Evolutionary conservation across 2,329 filamentous ascomycete species (phyloP), one percentile per base, ranked within the genome.

Genomic region (Verticillium nonalfalfae): DNA sequence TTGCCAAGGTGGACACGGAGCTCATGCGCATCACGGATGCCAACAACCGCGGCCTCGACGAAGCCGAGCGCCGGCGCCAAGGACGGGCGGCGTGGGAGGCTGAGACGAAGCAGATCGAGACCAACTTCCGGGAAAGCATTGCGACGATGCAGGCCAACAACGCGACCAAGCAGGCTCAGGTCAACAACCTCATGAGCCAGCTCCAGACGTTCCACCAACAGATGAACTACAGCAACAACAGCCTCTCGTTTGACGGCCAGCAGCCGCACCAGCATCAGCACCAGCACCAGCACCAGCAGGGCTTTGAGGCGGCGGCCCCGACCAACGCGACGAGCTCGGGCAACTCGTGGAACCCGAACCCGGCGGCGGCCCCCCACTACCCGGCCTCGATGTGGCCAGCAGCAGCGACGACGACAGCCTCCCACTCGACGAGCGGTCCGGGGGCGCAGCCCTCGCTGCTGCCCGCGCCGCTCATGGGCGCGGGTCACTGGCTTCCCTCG

Each of bases 1-100:
- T 90, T 67, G 81, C 82, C 70, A 91, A 91, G 76, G 85, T 91
- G 31, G 86, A 89, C 66, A 87, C 85, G 66, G 90, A 93, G 73
- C 82, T 90, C 66, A 85, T 87, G 61, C 86, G 87, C 67, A 87
- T 93, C 67, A 81, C 83, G 31, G 85, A 89, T 67, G 89, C 89
- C 67, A 90, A 90, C 71, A 81, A 80, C 58, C 82, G 86, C 57
- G 86, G 85, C 1, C 78, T 87, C 21, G 82, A 87, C 64, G 86
- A 88, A 70, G 87, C 85, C 60, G 85, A 86, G 66, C 81, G 83
- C 10, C 79, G 81, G 45, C 78, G 78, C 11, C 82, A 85, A 67
- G 80, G 83, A 61, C 79, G 79, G 4, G 73, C 73, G 21, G 72
- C 72, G 1, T 80, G 81, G 66, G 74, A 83, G 62, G 75, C 77